Evolutionary conservation across 257 asterid genomes (phyloP).

Genomic region (Asclepias syriaca): DNA sequence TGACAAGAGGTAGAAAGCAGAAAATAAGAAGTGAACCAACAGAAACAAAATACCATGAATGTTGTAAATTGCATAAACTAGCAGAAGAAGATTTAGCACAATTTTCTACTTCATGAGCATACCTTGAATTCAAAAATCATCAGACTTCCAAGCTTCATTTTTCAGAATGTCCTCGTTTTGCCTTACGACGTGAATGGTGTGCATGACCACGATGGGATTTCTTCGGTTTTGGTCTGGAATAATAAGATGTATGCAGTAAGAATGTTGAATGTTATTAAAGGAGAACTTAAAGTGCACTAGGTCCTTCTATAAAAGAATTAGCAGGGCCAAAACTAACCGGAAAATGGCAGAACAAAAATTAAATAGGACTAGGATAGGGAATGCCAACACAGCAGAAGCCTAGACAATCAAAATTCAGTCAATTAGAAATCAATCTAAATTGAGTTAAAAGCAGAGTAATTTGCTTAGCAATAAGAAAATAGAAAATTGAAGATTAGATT

Average conservation of each 20-base stretch:
- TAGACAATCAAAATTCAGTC: slow-evolving; percentile 22
- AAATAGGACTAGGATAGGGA: slow-evolving; percentile 49
- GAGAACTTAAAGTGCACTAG: background rate
- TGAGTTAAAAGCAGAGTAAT: background rate
- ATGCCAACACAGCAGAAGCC: slow-evolving; percentile 78
- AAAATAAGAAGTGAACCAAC: background rate
- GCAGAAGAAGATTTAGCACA: background rate
- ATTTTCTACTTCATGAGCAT: background rate
- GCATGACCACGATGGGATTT: slow-evolving; percentile 30
- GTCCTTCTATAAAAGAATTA: background rate
- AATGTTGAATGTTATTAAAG: background rate
- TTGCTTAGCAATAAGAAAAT: background rate
- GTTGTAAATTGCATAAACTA: background rate
- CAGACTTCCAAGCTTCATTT: slow-evolving; percentile 13
- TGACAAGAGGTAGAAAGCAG: background rate
- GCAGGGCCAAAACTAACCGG: slow-evolving; percentile 40
- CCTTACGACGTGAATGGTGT: slow-evolving; percentile 39
- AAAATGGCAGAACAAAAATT: slow-evolving; percentile 40
- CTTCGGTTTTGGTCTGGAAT: slow-evolving; percentile 44
- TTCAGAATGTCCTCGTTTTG: slow-evolving; percentile 38
- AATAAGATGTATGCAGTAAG: slow-evolving; percentile 1
- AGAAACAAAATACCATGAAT: background rate
- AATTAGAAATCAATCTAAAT: slow-evolving; percentile 8
- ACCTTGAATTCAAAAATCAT: slow-evolving; percentile 7
- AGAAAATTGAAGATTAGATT: slow-evolving; percentile 7